A percentile compares a stretch with the other conserved stretches of the same genome.
These are phyloP conservation scores for Kitagawia praeruptora DNA, from an alignment of 129 eudicot species.

Conservation along the genomic window DNA sequence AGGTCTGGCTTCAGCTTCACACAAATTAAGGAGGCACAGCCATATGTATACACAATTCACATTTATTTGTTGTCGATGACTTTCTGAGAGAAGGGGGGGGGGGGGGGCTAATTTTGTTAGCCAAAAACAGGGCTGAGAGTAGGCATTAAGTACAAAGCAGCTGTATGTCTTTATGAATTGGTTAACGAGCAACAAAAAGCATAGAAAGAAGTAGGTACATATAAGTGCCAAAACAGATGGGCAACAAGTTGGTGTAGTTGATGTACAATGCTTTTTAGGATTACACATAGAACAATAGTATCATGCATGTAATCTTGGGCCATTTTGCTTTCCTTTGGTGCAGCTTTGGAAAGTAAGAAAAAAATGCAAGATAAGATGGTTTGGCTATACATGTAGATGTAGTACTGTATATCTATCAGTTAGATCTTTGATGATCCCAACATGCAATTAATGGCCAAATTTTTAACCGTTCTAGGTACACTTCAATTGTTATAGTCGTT, in stretches of 20 bases:
- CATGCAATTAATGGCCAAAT: too few species aligned
- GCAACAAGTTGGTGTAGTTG: not conserved
- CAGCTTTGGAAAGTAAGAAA: too few species aligned
- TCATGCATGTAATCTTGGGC: not conserved
- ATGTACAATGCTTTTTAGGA: not conserved
- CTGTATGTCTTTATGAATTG: not conserved
- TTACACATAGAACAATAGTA: not conserved
- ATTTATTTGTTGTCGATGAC: not conserved
- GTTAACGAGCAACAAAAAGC: not conserved
- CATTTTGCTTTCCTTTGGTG: not conserved
- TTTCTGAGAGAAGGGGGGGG: not conserved
- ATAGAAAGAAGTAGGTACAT: not conserved
- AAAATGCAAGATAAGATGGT: not conserved
- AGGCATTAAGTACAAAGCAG: not conserved
- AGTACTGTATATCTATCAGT: not conserved
- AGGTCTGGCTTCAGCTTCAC: not conserved
- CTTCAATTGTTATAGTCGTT: too few species aligned
- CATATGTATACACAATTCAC: not conserved
- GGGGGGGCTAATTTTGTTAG: not conserved
- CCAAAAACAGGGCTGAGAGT: not conserved
- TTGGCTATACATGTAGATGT: not conserved
- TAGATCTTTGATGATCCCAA: too few species aligned
- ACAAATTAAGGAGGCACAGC: not conserved
- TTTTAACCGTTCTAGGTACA: too few species aligned
- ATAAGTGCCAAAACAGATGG: not conserved